Conservation (phyloP, 2,329 filamentous ascomycete species). For the Graphiopsis chlorocephala region DNA sequence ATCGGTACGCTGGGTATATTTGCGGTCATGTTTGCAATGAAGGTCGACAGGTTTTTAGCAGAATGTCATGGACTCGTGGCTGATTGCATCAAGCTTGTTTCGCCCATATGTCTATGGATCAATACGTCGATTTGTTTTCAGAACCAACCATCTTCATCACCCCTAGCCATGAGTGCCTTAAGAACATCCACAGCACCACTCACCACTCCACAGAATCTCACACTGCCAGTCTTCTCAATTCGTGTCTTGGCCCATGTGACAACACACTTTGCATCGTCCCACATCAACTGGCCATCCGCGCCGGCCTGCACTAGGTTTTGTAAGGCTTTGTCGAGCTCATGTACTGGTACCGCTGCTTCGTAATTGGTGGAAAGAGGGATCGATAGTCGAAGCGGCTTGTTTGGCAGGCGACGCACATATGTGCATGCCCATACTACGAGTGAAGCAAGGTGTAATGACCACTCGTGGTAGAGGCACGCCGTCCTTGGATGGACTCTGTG, state of each 20-base stretch:
- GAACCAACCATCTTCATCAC: slow-evolving; percentile 30
- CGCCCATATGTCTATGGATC: neutral
- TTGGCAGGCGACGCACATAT: slow-evolving; percentile 17
- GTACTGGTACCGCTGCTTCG: neutral
- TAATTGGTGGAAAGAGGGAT: slow-evolving; percentile 10
- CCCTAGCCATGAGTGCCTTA: slow-evolving; percentile 25
- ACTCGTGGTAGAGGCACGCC: slow-evolving; percentile 29
- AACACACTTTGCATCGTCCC: slow-evolving; percentile 22
- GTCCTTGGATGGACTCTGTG: slow-evolving; percentile 20
- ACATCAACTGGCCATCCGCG: slow-evolving; percentile 1
- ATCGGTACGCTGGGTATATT: neutral
- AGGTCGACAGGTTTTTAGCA: neutral
- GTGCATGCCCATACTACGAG: slow-evolving; percentile 31
- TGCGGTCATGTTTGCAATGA: neutral
- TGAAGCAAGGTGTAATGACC: slow-evolving; percentile 29
- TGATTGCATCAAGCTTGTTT: neutral
- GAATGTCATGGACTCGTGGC: neutral
- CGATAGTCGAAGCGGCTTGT: slow-evolving; percentile 13
- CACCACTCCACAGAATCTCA: slow-evolving; percentile 26
- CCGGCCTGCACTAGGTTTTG: slow-evolving; percentile 10
- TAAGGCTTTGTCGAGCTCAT: slow-evolving; percentile 22
- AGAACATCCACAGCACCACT: slow-evolving; percentile 29
- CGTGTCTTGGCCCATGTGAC: slow-evolving; percentile 26
- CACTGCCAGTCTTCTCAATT: slow-evolving; percentile 25
- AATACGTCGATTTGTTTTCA: neutral